phyloP scores from a whole-genome alignment of 371 early-diverging fungal genomes.

The Smittium culicis region DNA sequence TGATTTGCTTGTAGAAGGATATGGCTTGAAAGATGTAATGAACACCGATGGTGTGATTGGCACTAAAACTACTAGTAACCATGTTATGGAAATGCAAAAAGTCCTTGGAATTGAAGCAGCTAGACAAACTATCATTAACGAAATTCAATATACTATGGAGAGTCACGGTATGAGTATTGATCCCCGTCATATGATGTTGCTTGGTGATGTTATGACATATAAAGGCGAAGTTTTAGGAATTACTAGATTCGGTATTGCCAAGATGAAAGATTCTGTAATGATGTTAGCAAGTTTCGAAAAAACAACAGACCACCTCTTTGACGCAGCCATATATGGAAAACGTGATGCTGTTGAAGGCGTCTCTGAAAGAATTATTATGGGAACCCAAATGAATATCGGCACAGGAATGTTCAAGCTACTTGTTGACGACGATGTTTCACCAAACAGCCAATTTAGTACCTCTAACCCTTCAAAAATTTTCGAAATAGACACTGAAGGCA shows the following conservation, averaged over 20 bases:
- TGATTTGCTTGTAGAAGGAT: constrained; percentile 83
- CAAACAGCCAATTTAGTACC: background rate
- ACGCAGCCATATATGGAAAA: constrained; percentile 89
- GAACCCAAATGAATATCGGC: constrained; percentile 94
- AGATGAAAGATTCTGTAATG: constrained; percentile 98
- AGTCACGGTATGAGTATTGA: constrained; percentile 95
- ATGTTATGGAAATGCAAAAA: constrained; percentile 83
- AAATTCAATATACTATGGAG: constrained; percentile 77
- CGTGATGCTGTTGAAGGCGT: constrained; percentile 92
- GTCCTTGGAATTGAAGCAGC: constrained; percentile 98
- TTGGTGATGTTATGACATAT: constrained; percentile 98
- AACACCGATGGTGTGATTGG: constrained; percentile 75
- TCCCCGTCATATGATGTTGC: constrained; percentile 91
- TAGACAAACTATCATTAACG: constrained; percentile 55
- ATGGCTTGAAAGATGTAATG: constrained; percentile 87
- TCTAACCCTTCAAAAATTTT: background rate
- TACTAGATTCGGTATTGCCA: constrained; percentile 97
- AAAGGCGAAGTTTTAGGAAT: constrained; percentile 98
- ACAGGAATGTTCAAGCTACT: constrained; percentile 87
- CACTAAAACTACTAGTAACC: constrained; percentile 70
- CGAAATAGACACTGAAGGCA: background rate
- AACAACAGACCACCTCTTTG: constrained; percentile 98
- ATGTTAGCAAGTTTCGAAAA: constrained; percentile 99
- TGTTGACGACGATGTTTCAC: background rate
- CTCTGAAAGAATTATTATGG: constrained; percentile 98